Conservation (phyloP, 768 basidiomycete species). For the Russula foetens region DNA sequence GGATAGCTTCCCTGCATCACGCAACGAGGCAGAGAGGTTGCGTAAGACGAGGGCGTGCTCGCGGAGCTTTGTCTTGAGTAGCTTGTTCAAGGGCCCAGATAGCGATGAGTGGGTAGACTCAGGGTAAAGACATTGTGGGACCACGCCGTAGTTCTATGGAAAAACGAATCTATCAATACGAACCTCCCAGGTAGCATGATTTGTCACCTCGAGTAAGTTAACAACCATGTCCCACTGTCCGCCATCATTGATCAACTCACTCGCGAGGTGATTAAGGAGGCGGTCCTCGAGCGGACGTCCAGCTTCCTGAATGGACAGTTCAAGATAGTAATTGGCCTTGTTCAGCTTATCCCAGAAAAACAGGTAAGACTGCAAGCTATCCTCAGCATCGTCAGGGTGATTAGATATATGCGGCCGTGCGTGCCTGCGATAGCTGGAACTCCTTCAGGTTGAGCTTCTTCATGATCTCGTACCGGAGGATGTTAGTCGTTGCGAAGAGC, state of each 20-base stretch:
- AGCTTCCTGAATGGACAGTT: slow-evolving; percentile 74
- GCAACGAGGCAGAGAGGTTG: slow-evolving; percentile 45
- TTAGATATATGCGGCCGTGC: slow-evolving; percentile 12
- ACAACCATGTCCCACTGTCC: slow-evolving; percentile 94
- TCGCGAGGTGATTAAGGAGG: slow-evolving; percentile 66
- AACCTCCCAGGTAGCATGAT: not conserved
- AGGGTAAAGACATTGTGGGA: slow-evolving; percentile 77
- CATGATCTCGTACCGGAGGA: slow-evolving; percentile 77
- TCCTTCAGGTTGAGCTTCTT: slow-evolving; percentile 79
- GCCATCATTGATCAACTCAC: slow-evolving; percentile 79
- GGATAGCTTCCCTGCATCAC: slow-evolving; percentile 35
- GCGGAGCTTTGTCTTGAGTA: slow-evolving; percentile 86
- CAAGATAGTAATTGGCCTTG: slow-evolving; percentile 89
- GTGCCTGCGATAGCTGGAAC: slow-evolving; percentile 84
- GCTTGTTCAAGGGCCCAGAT: slow-evolving; percentile 60
- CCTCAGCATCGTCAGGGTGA: not conserved
- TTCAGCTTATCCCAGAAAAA: slow-evolving; percentile 98
- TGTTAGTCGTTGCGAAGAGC: slow-evolving; percentile 90
- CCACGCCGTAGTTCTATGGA: slow-evolving; percentile 66
- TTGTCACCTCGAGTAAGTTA: slow-evolving; percentile 50
- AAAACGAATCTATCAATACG: not conserved
- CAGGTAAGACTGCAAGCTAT: slow-evolving; percentile 55
- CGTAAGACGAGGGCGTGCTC: slow-evolving; percentile 86
- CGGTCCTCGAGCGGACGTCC: slow-evolving; percentile 77
- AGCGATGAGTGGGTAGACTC: slow-evolving; percentile 79